phyloP scores from a whole-genome alignment of 768 basidiomycete species.

The Neoboletus magnificus region DNA sequence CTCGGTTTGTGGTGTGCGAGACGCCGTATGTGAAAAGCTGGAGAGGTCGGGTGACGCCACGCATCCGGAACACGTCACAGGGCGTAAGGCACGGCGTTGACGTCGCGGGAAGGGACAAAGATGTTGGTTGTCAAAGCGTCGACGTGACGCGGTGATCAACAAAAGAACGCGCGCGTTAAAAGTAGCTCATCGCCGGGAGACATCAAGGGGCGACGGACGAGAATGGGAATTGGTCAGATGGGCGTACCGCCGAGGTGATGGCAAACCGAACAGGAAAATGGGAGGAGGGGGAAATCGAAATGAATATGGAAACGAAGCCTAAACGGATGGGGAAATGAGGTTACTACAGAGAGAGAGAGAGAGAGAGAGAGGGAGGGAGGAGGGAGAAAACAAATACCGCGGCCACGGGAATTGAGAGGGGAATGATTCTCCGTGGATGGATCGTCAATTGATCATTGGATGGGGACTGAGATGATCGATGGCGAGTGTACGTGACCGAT shows the following conservation, averaged over 20 bases:
- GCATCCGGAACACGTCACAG: background rate
- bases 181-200: slow-evolving; percentile 1
- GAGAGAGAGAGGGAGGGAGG: background rate
- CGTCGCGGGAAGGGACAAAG: slow-evolving; percentile 3
- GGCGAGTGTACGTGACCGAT: background rate
- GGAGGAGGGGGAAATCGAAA: background rate
- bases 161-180: slow-evolving; percentile 1
- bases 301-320: background rate
- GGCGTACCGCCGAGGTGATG: slow-evolving; percentile 6
- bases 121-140: slow-evolving; percentile 1
- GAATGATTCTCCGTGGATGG: slow-evolving; percentile 1
- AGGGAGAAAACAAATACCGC: slow-evolving; percentile 4
- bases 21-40: background rate
- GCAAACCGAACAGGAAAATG: background rate
- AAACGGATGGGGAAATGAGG: slow-evolving; percentile 1
- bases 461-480: background rate
- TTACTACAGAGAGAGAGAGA: background rate
- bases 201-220: slow-evolving; percentile 4
- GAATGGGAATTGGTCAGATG: background rate
- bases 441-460: background rate
- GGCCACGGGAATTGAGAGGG: background rate
- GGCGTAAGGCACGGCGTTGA: background rate
- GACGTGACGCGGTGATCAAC: slow-evolving; percentile 16
- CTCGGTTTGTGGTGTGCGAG: background rate
- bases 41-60: background rate